Evolutionary conservation across 306 rosid species (phyloP), one percentile per base, ranked within the genome.

Genomic region (Mimosa bimucronata): DNA sequence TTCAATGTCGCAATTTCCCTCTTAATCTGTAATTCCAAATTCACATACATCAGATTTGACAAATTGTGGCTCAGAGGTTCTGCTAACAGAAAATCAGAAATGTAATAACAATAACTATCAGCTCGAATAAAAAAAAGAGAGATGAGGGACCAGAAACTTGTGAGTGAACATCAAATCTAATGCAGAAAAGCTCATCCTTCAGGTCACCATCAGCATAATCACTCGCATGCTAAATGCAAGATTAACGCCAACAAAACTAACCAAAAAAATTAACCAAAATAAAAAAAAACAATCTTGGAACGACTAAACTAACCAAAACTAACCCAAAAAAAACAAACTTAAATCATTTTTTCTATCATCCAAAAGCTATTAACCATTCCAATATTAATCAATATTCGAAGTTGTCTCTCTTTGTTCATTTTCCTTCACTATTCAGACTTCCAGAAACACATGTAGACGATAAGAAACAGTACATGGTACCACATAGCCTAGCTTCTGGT

Each of bases 151-250:
- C 58, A 50, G 13, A 15, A 64, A 15, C 31, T 66, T 18, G 44
- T 7, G 6, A 2, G 21, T 16, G 42, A 28, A 68, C 41, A n/a
- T n/a, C 89, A 61, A 96, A 96, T 80, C 99, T 88, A 80, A 96
- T 96, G 77, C 98, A 96, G 91, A 96, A 96, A 77, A 96, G 97
- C 80, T 96, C 99, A 46, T 90, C 91, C 87, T 93, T 96, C 81
- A 93, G 89, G 89, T 96, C 97, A 26, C 99, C 99, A 75, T 93
- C 98, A 37, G 99, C 98, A 52, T 85, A 96, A 71, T 96, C 99
- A 77, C 90, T 88, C 0, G 99, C 99, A 65, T 96, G 99, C 99
- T 98, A 93, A 50, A 96, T 98, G 41, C 94, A 96, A 0, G 94
- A 96, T 73, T 96, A n/a, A n/a, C n/a, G n/a, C n/a, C n/a, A n/a